These are phyloP conservation scores for Candida vaughaniae DNA, from an alignment of 805 yeast genomes.

Conservation along the genomic window DNA sequence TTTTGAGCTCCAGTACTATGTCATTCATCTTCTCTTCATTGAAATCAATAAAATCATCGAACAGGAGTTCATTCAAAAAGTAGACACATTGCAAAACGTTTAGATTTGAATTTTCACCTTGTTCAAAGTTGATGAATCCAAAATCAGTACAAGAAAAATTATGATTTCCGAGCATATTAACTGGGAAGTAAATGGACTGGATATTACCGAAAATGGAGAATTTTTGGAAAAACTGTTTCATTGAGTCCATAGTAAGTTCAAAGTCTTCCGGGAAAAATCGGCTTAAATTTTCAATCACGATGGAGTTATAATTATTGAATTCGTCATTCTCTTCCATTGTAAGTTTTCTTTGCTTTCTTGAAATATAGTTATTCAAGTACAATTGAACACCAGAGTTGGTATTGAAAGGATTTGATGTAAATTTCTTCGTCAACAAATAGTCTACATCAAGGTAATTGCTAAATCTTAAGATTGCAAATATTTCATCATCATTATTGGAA, in stretches of 20 bases:
- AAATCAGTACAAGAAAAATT: conserved; percentile 27
- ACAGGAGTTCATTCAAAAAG: conserved; percentile 46
- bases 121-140: conserved; percentile 52
- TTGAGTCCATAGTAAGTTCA: conserved; percentile 35
- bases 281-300: conserved; percentile 44
- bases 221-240: conserved; percentile 28
- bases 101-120: conserved; percentile 30
- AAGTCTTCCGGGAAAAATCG: conserved; percentile 49
- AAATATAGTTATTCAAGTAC: conserved; percentile 63
- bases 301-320: conserved; percentile 20
- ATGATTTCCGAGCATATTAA: conserved; percentile 5
- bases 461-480: conserved; percentile 32
- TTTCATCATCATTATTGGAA: conserved; percentile 12
- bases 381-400: conserved; percentile 21
- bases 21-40: conserved; percentile 4
- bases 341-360: conserved; percentile 56
- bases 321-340: conserved; percentile 12
- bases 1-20: background rate
- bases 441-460: conserved; percentile 34
- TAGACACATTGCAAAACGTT: conserved; percentile 50
- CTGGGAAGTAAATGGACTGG: conserved; percentile 54
- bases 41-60: conserved; percentile 42
- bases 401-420: conserved; percentile 20
- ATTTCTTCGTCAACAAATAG: conserved; percentile 19
- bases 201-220: conserved; percentile 46